Percentiles rank a stretch among this genome's conserved stretches.
Conservation (phyloP, 345 rosid genomes). For the Euphorbia pulcherrima region DNA sequence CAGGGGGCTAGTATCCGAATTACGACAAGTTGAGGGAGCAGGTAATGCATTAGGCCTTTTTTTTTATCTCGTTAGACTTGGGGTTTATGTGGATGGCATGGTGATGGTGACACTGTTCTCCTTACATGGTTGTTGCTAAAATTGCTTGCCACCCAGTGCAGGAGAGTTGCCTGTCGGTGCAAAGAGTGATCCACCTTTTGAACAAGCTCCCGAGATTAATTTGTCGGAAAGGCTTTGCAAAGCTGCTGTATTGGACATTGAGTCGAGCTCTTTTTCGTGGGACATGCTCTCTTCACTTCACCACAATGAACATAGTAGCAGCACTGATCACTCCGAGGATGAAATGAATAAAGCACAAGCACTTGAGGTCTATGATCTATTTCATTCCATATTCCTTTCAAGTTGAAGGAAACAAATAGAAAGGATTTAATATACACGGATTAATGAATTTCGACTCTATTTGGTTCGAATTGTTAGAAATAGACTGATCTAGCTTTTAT, state of each 20-base stretch:
- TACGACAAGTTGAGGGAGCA: too few species aligned
- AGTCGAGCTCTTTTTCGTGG: slow-evolving; percentile 73
- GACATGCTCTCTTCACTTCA: slow-evolving; percentile 91
- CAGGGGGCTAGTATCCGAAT: too few species aligned
- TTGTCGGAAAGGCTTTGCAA: slow-evolving; percentile 94
- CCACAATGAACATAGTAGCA: slow-evolving; percentile 86
- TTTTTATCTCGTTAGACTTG: background rate
- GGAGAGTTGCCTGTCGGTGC: slow-evolving; percentile 50
- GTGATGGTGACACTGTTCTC: background rate
- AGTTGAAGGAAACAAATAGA: background rate
- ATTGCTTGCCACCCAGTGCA: slow-evolving; percentile 43
- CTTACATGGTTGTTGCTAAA: slow-evolving; percentile 1
- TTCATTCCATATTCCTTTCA: background rate
- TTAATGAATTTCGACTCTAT: background rate
- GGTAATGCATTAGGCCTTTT: too few species aligned
- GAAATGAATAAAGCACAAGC: slow-evolving; percentile 83
- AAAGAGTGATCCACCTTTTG: slow-evolving; percentile 39
- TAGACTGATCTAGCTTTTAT: background rate
- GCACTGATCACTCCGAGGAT: slow-evolving; percentile 80
- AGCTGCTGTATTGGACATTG: slow-evolving; percentile 65
- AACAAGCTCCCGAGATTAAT: slow-evolving; percentile 52
- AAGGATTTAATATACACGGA: too few species aligned
- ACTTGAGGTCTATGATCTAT: slow-evolving; percentile 60
- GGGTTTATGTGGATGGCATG: background rate
- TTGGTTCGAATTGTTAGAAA: background rate